Evolutionary conservation across 768 basidiomycete species (phyloP).

Genomic region (Butyriboletus loyo): DNA sequence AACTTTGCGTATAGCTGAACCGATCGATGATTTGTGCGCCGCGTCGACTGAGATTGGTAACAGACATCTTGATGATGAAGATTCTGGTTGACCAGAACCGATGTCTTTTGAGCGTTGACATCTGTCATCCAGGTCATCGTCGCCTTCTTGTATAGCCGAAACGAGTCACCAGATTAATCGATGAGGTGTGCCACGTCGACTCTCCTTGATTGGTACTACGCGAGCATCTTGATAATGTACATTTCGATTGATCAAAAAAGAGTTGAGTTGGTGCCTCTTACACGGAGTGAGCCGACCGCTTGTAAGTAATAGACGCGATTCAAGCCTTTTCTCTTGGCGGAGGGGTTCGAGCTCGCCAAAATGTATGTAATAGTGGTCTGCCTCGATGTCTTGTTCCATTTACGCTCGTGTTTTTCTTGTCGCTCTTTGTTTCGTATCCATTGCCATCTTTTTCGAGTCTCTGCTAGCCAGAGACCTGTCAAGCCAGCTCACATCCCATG

Average conservation of each 20-base stretch:
- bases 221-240: not conserved
- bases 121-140: not conserved
- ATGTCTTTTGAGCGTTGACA: not conserved
- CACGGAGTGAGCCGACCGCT: not conserved
- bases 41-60: not conserved
- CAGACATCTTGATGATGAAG: not conserved
- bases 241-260: not conserved
- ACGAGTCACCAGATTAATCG: too few relatives aligned
- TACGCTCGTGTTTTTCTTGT: constrained; percentile 9
- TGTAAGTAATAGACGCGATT: not conserved
- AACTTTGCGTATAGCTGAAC: not conserved
- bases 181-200: too few relatives aligned
- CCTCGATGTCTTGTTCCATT: constrained; percentile 2
- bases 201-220: not conserved
- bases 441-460: constrained; percentile 2
- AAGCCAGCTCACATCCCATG: not conserved
- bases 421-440: constrained; percentile 18
- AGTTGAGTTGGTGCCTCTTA: not conserved
- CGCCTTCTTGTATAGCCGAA: not conserved
- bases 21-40: not conserved
- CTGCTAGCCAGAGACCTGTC: constrained; percentile 6
- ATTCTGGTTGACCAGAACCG: not conserved
- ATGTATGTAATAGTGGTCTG: not conserved
- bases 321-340: not conserved
- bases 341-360: not conserved